Evolutionary conservation across 805 yeast genomes (phyloP), one percentile per base, ranked within the genome.

Genomic region (Metschnikowia rubicola): DNA sequence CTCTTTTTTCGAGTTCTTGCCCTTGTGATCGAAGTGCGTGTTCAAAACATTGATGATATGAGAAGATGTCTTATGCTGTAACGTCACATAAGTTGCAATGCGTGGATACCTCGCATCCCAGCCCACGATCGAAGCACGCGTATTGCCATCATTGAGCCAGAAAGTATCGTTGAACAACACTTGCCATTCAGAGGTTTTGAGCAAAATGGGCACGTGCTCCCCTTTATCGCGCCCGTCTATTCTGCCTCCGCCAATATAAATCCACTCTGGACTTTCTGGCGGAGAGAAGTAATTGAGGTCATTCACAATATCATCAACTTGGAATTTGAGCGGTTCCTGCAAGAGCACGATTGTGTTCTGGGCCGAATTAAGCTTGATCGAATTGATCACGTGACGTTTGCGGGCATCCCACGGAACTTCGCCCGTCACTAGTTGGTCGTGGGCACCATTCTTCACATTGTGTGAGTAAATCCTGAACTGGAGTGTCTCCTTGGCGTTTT

Each of bases 391-490:
- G 43, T 46, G 52, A 29, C 51, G 51, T 32, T 46, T 47, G 17
- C 71, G 46, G 12, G 52, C 45, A 1, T 38, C 35, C 71, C 71
- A 66, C 21, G 57, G 51, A 31, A 44, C 51, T 50, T 66, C 71
- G 10, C 66, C 69, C 1, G 54, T 46, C 12, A 42, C 63, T 4
- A 64, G 50, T 8, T 37, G 41, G 8, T 46, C 53, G 44, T 57
- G 60, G 19, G 60, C 64, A 8, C 66, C 70, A 46, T 62, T 66
- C 37, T 65, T 66, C 44, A 68, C 56, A 53, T 68, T 68, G 44
- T 68, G 72, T 10, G 70, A 62, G 47, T 68, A 68, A n/a, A 68
- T 52, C 17, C 73, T 56, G 49, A 68, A 62, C n/a, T 36, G 43
- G 3, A 66, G 30, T 4, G 61, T 54, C 1, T 37, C 46, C 32